phyloP scores from a whole-genome alignment of 768 basidiomycete species.

The Suillus discolor region DNA sequence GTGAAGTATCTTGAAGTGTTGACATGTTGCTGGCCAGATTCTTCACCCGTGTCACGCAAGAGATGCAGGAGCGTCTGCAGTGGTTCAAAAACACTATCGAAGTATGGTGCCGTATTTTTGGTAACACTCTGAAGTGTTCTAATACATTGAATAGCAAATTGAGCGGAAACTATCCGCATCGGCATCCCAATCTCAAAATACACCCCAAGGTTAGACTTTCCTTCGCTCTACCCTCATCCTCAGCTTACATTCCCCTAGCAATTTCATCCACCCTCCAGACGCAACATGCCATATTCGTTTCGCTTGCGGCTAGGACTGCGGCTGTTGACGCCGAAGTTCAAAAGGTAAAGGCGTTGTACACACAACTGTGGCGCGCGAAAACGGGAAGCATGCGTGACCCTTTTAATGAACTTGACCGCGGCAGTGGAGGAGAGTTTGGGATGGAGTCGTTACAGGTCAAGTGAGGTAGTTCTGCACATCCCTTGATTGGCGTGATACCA shows the following conservation, averaged over 20 bases:
- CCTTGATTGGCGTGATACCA: background rate
- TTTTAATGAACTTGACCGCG: slow-evolving; percentile 57
- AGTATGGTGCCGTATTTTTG: slow-evolving; percentile 37
- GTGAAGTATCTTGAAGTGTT: slow-evolving; percentile 1
- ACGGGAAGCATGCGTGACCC: slow-evolving; percentile 86
- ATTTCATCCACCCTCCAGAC: slow-evolving; percentile 78
- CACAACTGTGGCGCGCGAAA: slow-evolving; percentile 76
- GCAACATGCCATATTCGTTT: slow-evolving; percentile 76
- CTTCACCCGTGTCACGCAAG: slow-evolving; percentile 69
- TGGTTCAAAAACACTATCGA: slow-evolving; percentile 86
- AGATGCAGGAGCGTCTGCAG: slow-evolving; percentile 69
- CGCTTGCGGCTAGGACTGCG: slow-evolving; percentile 77
- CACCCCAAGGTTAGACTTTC: slow-evolving; percentile 65
- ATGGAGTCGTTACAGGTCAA: slow-evolving; percentile 33
- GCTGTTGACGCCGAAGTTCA: slow-evolving; percentile 73
- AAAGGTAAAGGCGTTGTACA: slow-evolving; percentile 74
- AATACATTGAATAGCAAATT: slow-evolving; percentile 45
- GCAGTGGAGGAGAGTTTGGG: slow-evolving; percentile 46
- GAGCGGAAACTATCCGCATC: slow-evolving; percentile 79
- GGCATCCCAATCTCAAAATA: slow-evolving; percentile 60
- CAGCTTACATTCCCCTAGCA: slow-evolving; percentile 40
- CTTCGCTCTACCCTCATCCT: slow-evolving; percentile 4
- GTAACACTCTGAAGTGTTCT: background rate
- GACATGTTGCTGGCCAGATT: slow-evolving; percentile 44
- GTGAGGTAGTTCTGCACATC: slow-evolving; percentile 11